Percentiles rank a stretch among this genome's conserved stretches.
These are phyloP conservation scores for Podosphaera leucotricha DNA, from an alignment of 2,329 filamentous ascomycete genomes.

Conservation along the genomic window DNA sequence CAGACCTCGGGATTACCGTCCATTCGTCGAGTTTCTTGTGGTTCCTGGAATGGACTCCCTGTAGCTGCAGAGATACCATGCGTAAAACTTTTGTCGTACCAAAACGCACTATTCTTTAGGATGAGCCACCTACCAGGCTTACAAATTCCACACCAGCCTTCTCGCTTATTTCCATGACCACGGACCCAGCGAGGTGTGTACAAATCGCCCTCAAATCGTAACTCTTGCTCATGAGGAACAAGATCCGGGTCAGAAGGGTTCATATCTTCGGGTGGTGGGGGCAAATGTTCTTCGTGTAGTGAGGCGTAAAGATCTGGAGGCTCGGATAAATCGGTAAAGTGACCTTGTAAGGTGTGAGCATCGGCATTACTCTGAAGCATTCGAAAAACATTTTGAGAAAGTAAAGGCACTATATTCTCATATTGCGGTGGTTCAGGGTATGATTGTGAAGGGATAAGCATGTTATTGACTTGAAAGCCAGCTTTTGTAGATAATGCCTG, in stretches of 20 bases:
- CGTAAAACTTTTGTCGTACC: conserved; percentile 82
- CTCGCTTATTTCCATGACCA: conserved; percentile 66
- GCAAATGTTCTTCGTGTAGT: conserved; percentile 47
- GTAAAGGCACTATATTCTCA: conserved; percentile 33
- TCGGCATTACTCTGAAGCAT: conserved; percentile 56
- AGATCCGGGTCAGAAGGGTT: conserved; percentile 54
- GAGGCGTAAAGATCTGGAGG: conserved; percentile 59
- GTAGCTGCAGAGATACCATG: conserved; percentile 70
- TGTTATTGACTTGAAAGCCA: conserved; percentile 29
- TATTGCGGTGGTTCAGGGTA: conserved; percentile 27
- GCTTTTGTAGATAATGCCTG: conserved; percentile 27
- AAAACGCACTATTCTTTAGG: conserved; percentile 74
- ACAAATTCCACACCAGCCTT: conserved; percentile 78
- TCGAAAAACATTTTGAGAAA: conserved; percentile 51
- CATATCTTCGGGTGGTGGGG: conserved; percentile 61
- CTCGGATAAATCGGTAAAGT: conserved; percentile 51
- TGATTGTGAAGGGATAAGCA: conserved; percentile 29
- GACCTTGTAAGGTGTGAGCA: conserved; percentile 38
- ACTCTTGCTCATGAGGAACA: conserved; percentile 52
- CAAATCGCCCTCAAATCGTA: conserved; percentile 57
- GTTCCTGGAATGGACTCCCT: conserved; percentile 54
- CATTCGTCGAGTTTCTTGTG: conserved; percentile 50
- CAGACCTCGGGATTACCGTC: conserved; percentile 62
- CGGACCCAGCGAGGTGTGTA: conserved; percentile 71
- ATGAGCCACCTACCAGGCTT: conserved; percentile 70